phyloP scores from a whole-genome alignment of 495 filamentous ascomycete species.

The Daldinia grandis region DNA sequence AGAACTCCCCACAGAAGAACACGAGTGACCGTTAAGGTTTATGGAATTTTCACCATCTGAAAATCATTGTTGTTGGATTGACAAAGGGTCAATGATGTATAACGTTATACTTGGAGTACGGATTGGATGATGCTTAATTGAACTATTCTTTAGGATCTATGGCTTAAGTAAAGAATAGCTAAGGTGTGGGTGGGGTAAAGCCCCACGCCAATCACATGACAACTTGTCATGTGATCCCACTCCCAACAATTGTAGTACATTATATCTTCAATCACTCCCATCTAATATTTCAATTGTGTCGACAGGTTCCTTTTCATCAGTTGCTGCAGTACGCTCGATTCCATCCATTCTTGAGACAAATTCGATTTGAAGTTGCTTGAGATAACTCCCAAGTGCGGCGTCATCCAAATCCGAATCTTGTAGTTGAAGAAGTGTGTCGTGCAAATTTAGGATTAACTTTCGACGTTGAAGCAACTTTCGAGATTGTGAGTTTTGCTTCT shows the following conservation, averaged over 20 bases:
- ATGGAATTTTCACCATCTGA: too few species aligned
- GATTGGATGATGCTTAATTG: too few species aligned
- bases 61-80: too few species aligned
- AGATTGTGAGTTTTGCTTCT: slow-evolving; percentile 64
- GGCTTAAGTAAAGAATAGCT: too few species aligned
- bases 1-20: too few species aligned
- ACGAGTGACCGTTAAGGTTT: too few species aligned
- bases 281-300: neutral
- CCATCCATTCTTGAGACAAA: slow-evolving; percentile 77
- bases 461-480: slow-evolving; percentile 67
- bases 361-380: slow-evolving; percentile 76
- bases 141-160: too few species aligned
- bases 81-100: too few species aligned
- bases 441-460: slow-evolving; percentile 76
- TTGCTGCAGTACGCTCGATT: slow-evolving; percentile 49
- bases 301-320: neutral
- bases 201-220: too few species aligned
- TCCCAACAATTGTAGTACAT: neutral
- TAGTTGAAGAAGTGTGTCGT: slow-evolving; percentile 78
- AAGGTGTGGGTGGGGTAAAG: too few species aligned
- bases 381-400: slow-evolving; percentile 66
- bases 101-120: too few species aligned
- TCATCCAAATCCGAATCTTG: slow-evolving; percentile 73
- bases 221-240: too few species aligned
- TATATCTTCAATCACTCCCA: slow-evolving; percentile 3